These are phyloP conservation scores for Trichomonas gallinae DNA, from an alignment of 208 protist genomes.

Conservation along the genomic window DNA sequence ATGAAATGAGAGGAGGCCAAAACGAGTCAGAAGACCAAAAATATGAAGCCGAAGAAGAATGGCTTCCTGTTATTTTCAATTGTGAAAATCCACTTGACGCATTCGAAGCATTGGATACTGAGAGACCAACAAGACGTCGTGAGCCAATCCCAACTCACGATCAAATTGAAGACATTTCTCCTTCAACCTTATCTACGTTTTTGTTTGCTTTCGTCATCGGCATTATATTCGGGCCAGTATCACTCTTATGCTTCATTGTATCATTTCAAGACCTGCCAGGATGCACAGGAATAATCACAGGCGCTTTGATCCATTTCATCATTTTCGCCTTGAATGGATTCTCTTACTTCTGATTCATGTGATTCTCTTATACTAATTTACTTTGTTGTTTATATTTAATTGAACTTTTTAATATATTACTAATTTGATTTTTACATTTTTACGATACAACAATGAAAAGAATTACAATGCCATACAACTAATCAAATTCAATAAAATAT, in stretches of 20 bases:
- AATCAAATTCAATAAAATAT: too few species aligned
- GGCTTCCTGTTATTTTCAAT: conserved; percentile 7
- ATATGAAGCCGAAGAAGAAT: conserved; percentile 7
- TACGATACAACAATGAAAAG: too few species aligned
- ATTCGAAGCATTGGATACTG: neutral
- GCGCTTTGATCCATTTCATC: neutral
- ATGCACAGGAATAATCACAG: neutral
- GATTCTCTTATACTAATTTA: neutral
- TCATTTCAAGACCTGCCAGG: neutral
- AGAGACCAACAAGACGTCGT: neutral
- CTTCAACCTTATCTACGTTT: neutral
- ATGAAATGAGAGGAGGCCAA: neutral
- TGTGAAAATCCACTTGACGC: neutral
- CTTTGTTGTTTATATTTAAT: neutral
- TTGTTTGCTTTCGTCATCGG: neutral
- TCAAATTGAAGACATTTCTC: neutral
- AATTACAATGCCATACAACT: too few species aligned
- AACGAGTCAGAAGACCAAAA: neutral
- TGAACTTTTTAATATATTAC: too few species aligned
- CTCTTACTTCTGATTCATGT: neutral
- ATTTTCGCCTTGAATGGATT: neutral
- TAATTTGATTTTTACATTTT: too few species aligned
- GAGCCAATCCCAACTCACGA: neutral
- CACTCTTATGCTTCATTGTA: neutral
- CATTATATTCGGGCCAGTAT: neutral